Conservation (phyloP, 1,284 basidiomycete genomes). For the Irpex sp. region DNA sequence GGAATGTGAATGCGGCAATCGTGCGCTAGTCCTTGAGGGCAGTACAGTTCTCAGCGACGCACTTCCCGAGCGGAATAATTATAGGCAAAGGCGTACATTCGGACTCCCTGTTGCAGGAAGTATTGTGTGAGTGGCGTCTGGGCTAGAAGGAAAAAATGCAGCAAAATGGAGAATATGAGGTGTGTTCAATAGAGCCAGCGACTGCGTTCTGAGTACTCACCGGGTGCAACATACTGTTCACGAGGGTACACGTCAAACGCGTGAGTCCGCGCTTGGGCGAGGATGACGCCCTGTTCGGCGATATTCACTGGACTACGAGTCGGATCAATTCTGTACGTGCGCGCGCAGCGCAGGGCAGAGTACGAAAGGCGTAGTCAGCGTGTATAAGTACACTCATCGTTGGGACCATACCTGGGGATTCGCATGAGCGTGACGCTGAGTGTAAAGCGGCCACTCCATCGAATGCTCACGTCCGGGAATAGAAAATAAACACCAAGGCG, state of each 20-base stretch:
- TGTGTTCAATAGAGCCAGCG: background rate
- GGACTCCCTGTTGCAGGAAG: conserved; percentile 75
- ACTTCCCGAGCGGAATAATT: conserved; percentile 15
- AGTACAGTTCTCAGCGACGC: conserved; percentile 15
- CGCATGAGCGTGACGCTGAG: conserved; percentile 73
- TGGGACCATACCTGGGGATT: conserved; percentile 66
- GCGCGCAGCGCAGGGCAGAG: too few species aligned
- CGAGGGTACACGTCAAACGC: conserved; percentile 76
- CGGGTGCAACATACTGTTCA: conserved; percentile 72
- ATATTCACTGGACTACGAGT: conserved; percentile 4
- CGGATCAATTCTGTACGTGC: conserved; percentile 1
- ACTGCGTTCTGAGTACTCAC: conserved; percentile 40
- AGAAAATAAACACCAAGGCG: conserved; percentile 80
- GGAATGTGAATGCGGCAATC: conserved; percentile 15
- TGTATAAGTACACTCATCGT: background rate
- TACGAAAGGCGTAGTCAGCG: background rate
- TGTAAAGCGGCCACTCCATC: conserved; percentile 72
- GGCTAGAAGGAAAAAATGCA: conserved; percentile 30
- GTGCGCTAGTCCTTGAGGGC: conserved; percentile 12
- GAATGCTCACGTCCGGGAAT: conserved; percentile 87
- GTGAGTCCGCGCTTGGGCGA: conserved; percentile 68
- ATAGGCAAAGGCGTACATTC: conserved; percentile 59
- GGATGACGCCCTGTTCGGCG: conserved; percentile 45
- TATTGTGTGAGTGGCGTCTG: conserved; percentile 61
- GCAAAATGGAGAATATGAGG: background rate